Percentiles rank a stretch among this genome's conserved stretches.
Conservation (phyloP, 1,139 yeast species). For the Pneumocystis sp. region DNA sequence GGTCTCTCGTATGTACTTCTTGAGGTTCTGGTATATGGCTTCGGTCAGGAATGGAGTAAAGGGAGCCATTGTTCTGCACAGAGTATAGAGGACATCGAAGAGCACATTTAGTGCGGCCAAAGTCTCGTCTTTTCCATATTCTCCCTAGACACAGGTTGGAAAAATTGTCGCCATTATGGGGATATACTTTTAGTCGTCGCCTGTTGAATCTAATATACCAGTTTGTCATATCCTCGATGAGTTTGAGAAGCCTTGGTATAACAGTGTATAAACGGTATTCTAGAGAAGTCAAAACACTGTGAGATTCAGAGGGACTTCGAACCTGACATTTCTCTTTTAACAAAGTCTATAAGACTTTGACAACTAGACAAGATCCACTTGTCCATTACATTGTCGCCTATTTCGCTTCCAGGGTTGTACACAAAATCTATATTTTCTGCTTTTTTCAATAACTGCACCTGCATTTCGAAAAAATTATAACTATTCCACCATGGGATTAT, state of each 20-base stretch:
- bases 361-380: slow-evolving; percentile 90
- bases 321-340: slow-evolving; percentile 76
- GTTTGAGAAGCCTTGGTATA: slow-evolving; percentile 74
- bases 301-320: neutral
- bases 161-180: neutral
- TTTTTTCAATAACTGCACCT: slow-evolving; percentile 71
- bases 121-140: slow-evolving; percentile 71
- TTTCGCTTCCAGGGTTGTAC: slow-evolving; percentile 43
- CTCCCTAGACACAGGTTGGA: slow-evolving; percentile 40
- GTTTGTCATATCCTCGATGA: slow-evolving; percentile 90
- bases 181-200: slow-evolving; percentile 53
- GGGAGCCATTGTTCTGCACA: slow-evolving; percentile 95
- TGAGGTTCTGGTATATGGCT: slow-evolving; percentile 66
- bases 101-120: slow-evolving; percentile 75
- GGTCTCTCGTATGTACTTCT: slow-evolving; percentile 41
- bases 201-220: slow-evolving; percentile 99
- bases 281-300: neutral
- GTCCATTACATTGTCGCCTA: slow-evolving; percentile 85
- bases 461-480: slow-evolving; percentile 89
- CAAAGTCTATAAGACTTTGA: slow-evolving; percentile 73
- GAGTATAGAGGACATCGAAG: slow-evolving; percentile 74
- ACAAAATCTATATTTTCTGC: slow-evolving; percentile 55
- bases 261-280: slow-evolving; percentile 80
- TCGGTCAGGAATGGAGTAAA: slow-evolving; percentile 95
- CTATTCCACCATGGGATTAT: slow-evolving; percentile 98